These are phyloP conservation scores for Nakazawaea sp. DNA, from an alignment of 805 yeast genomes.

Conservation along the genomic window DNA sequence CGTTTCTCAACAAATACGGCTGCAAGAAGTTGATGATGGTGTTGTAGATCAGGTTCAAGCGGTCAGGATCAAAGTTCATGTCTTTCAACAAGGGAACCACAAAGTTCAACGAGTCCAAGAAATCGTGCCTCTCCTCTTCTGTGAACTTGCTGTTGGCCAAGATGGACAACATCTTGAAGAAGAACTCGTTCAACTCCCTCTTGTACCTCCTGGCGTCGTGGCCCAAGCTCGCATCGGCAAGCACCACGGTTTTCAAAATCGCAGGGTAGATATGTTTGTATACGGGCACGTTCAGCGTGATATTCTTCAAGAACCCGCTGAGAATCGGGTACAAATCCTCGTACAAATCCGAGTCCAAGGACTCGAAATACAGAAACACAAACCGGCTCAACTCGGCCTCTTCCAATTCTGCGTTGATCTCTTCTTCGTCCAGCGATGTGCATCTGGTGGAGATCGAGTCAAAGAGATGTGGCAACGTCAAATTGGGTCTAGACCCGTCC, in stretches of 20 bases:
- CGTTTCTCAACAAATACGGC: conserved; percentile 6
- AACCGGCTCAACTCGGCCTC: conserved; percentile 42
- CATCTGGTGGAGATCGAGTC: conserved; percentile 45
- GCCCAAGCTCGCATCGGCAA: conserved; percentile 47
- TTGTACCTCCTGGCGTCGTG: conserved; percentile 7
- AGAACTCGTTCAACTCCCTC: conserved; percentile 31
- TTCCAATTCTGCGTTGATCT: conserved; percentile 36
- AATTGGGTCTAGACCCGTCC: conserved; percentile 77
- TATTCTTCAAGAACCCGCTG: conserved; percentile 53
- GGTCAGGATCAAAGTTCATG: conserved; percentile 8
- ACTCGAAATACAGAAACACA: conserved; percentile 51
- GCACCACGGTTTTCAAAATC: conserved; percentile 43
- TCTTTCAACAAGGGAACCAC: conserved; percentile 1
- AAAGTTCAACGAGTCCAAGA: not conserved
- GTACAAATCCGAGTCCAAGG: conserved; percentile 69
- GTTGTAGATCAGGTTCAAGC: conserved; percentile 3
- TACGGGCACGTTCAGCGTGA: conserved; percentile 34
- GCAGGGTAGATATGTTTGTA: conserved; percentile 47
- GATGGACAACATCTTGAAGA: conserved; percentile 22
- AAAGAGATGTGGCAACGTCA: conserved; percentile 64
- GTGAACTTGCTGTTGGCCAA: conserved; percentile 2
- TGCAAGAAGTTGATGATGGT: conserved; percentile 4
- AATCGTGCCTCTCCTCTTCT: conserved; percentile 1
- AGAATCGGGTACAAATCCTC: conserved; percentile 71
- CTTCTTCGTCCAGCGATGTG: conserved; percentile 19